Evolutionary conservation across 2,329 filamentous ascomycete species (phyloP).

Genomic region (Cercospora brassicicola): DNA sequence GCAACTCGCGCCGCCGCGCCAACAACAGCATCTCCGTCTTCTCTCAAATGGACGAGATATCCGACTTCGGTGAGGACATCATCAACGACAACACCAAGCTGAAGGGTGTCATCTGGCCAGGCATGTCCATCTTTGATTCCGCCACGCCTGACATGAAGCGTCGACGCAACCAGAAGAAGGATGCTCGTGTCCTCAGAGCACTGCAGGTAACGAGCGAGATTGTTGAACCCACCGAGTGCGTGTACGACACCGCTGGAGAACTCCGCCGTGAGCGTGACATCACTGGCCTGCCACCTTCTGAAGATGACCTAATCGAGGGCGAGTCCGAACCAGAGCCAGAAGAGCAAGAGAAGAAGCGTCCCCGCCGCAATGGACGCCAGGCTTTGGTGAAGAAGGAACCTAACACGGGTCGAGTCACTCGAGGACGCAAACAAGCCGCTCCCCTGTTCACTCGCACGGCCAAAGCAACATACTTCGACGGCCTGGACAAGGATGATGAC

Average conservation of each 20-base stretch:
- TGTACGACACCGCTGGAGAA: constrained; percentile 55
- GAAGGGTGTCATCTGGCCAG: constrained; percentile 73
- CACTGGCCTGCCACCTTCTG: constrained; percentile 47
- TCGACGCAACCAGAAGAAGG: constrained; percentile 76
- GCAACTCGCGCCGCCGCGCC: constrained; percentile 5
- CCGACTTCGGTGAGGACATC: constrained; percentile 36
- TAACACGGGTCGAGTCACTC: constrained; percentile 30
- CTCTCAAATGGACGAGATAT: constrained; percentile 27
- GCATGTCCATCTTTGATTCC: constrained; percentile 80
- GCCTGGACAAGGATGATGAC: constrained; percentile 34
- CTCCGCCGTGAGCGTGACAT: constrained; percentile 48
- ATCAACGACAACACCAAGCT: constrained; percentile 51
- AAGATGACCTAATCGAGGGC: constrained; percentile 40
- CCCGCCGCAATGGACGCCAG: constrained; percentile 26
- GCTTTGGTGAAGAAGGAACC: constrained; percentile 34
- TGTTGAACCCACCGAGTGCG: constrained; percentile 64
- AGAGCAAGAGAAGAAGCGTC: constrained; percentile 30
- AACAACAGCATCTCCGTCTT: constrained; percentile 19
- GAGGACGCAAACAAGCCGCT: constrained; percentile 17
- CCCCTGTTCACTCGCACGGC: constrained; percentile 11
- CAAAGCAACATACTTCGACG: constrained; percentile 18
- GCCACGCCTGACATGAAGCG: constrained; percentile 71
- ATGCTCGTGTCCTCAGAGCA: constrained; percentile 65
- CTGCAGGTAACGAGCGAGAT: constrained; percentile 65
- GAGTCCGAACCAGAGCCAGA: constrained; percentile 35